Evolutionary conservation across 108 stramenopile genomes (phyloP).

Genomic region (Skeletonema grethae): DNA sequence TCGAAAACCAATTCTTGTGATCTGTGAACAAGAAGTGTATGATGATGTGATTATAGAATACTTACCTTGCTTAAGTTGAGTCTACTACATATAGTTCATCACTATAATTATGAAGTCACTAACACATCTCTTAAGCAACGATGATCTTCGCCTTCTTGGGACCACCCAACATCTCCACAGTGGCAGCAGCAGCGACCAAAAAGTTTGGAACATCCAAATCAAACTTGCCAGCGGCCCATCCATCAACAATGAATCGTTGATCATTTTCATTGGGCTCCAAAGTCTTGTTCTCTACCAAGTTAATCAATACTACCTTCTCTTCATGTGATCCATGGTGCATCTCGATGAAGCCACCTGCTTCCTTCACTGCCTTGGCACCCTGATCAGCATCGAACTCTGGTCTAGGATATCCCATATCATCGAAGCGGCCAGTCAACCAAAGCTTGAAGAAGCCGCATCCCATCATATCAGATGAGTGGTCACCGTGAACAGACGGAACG

Average conservation of each 20-base stretch:
- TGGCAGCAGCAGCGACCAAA: conserved; percentile 25
- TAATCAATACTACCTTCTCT: conserved; percentile 35
- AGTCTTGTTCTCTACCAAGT: conserved; percentile 23
- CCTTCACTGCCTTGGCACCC: conserved; percentile 23
- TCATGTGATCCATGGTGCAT: conserved; percentile 26
- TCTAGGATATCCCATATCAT: conserved; percentile 31
- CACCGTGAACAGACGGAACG: conserved; percentile 37
- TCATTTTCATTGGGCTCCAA: conserved; percentile 27
- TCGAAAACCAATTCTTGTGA: background rate
- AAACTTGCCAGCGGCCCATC: conserved; percentile 22
- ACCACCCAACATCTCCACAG: conserved; percentile 36
- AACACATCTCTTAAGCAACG: conserved; percentile 3
- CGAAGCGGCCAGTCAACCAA: conserved; percentile 27
- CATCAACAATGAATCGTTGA: conserved; percentile 31
- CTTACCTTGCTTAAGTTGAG: background rate
- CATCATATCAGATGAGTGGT: conserved; percentile 9
- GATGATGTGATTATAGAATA: background rate
- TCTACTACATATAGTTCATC: no score
- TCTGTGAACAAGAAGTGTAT: background rate
- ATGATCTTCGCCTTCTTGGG: conserved; percentile 32
- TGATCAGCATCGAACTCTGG: conserved; percentile 36
- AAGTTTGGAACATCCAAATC: conserved; percentile 27
- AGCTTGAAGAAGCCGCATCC: conserved; percentile 32
- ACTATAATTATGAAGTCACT: background rate
- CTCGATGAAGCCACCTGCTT: conserved; percentile 30